Evolutionary conservation across 371 early-diverging fungal genomes (phyloP).

Genomic region (Dinochytrium kinnereticum): DNA sequence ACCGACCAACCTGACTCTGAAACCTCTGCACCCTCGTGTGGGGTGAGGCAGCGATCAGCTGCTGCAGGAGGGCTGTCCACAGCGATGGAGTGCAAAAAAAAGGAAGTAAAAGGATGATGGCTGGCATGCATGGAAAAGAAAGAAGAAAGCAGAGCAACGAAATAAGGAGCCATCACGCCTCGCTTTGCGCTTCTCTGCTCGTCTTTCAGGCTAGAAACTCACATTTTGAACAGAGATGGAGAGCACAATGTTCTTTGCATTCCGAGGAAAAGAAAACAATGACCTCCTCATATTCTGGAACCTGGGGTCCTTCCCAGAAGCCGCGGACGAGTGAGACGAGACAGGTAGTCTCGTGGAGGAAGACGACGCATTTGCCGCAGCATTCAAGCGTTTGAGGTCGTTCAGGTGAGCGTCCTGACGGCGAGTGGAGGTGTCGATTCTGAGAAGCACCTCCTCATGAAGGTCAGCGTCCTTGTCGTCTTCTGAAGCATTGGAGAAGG

Average conservation of each 20-base stretch:
- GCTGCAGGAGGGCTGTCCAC: too few relatives aligned
- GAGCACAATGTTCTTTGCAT: neutral
- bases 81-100: neutral
- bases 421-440: neutral
- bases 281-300: neutral
- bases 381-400: neutral
- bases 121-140: too few relatives aligned
- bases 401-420: neutral
- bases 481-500: too few relatives aligned
- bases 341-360: neutral
- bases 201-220: neutral
- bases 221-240: conserved; percentile 1
- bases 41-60: too few relatives aligned
- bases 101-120: neutral
- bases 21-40: too few relatives aligned
- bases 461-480: neutral
- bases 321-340: neutral
- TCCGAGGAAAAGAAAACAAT: neutral
- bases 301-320: neutral
- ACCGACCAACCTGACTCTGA: too few relatives aligned
- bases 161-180: too few relatives aligned
- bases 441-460: neutral
- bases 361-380: neutral
- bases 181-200: neutral
- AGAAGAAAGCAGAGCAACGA: too few relatives aligned